Conservation (phyloP, 257 asterid species). For the Leptodermis oblonga region DNA sequence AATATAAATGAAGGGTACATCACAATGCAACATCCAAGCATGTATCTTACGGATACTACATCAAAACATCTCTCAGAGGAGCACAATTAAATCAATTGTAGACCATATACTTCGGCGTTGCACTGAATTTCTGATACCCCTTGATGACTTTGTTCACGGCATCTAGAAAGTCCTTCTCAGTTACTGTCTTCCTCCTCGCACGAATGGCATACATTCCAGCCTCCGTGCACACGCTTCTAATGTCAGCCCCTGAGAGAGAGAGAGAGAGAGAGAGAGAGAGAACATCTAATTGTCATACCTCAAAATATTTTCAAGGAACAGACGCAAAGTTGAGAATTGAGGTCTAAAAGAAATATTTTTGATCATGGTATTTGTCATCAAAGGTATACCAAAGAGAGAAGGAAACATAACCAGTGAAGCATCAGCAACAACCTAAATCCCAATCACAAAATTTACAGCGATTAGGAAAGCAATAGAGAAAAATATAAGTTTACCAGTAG, state of each 20-base stretch:
- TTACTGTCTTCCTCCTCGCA: conserved; percentile 88
- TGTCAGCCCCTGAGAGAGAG: conserved; percentile 69
- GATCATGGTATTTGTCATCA: too few relatives aligned
- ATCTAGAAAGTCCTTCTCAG: conserved; percentile 90
- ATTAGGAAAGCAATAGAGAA: neutral
- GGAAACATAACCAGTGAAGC: neutral
- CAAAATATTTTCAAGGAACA: neutral
- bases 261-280: too few relatives aligned
- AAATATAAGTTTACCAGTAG: conserved; percentile 55
- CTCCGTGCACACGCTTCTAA: conserved; percentile 91
- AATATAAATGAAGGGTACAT: neutral
- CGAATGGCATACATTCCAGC: conserved; percentile 95
- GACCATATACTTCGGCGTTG: conserved; percentile 95
- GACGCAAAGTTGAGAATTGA: too few relatives aligned
- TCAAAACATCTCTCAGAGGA: neutral
- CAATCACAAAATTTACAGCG: neutral
- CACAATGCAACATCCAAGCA: neutral
- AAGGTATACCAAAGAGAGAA: neutral
- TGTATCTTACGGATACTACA: neutral
- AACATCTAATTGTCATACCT: neutral
- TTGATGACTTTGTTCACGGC: conserved; percentile 95
- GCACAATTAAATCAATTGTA: conserved; percentile 43
- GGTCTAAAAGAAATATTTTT: too few relatives aligned
- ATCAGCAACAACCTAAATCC: neutral
- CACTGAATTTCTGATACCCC: conserved; percentile 94